Base-by-base conservation (phyloP, 192 early-diverging fungal genomes). In the Coemansia sp. region DNA sequence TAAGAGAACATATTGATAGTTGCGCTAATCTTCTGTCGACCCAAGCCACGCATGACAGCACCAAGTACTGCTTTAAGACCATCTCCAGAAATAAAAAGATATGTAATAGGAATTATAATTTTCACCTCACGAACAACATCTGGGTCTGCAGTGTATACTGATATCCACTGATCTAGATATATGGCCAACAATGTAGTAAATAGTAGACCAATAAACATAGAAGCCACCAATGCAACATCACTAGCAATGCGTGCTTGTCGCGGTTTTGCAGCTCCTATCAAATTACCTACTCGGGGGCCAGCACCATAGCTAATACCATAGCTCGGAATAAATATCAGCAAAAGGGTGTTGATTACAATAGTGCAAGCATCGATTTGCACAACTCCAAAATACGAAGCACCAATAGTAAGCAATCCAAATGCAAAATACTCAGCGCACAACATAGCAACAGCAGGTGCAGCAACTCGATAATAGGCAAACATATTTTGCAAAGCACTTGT, bases 401-500 rank as follows among this genome's bases (percentile, higher is more conserved):
- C 81, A 55, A 90, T 55, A 12, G 88, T 80, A 10, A 88, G 70
- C 2, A 85, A 58, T 66, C 89, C 89, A 68, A 88, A 89, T n/a
- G 83, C 85, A 84, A 88, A 87, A 89, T 87, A 92, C 73, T 92
- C 90, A 7, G 84, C 79, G 49, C 86, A 87, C 16, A 87, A 74
- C 88, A 91, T 95, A 30, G 88, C 53, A n/a, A 91, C 81, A 0
- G 89, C 88, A 0, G 93, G 89, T 7, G 89, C 41, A 5, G 89
- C 93, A 23, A 96, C 71, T 22, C 74, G 76, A 51, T 85, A 47
- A 56, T 85, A 88, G 25, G 67, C 69, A 5, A 56, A 58, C 83
- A 85, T 86, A 23, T 72, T 80, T 44, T 82, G 68, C 38, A 92
- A 67, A 4, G 86, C 85, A 28, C 84, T 78, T 7, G 69, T 67